These are phyloP conservation scores for Hibiscus syriacus DNA, from an alignment of 345 rosid genomes.

Conservation along the genomic window DNA sequence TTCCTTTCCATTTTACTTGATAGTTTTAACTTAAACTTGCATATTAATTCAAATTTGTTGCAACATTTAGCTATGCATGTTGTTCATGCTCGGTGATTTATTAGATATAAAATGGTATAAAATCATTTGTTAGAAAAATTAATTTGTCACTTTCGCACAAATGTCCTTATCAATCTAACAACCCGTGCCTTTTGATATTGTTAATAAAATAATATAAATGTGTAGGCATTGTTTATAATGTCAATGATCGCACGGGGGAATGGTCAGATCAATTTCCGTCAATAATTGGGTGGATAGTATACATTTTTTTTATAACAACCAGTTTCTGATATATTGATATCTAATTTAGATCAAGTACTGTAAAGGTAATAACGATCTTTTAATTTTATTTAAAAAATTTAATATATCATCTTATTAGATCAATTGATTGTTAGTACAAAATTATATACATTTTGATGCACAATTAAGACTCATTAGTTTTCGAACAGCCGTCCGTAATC, in stretches of 20 bases:
- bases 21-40: not conserved
- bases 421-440: no score
- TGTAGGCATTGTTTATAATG: no score
- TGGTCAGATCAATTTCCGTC: not conserved
- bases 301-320: no score
- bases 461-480: no score
- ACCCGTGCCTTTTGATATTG: not conserved
- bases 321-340: no score
- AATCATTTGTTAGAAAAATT: not conserved
- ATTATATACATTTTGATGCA: no score
- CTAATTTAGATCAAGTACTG: no score
- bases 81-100: not conserved
- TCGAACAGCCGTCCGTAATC: no score
- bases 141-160: not conserved
- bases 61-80: not conserved
- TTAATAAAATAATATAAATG: not conserved
- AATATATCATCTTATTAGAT: no score
- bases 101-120: not conserved
- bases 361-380: no score
- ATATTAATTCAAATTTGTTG: not conserved
- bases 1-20: not conserved
- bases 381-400: no score
- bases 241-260: not conserved
- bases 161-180: not conserved
- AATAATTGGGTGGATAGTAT: not conserved